phyloP scores from a whole-genome alignment of 306 rosid genomes.

The Fragaria vesca region DNA sequence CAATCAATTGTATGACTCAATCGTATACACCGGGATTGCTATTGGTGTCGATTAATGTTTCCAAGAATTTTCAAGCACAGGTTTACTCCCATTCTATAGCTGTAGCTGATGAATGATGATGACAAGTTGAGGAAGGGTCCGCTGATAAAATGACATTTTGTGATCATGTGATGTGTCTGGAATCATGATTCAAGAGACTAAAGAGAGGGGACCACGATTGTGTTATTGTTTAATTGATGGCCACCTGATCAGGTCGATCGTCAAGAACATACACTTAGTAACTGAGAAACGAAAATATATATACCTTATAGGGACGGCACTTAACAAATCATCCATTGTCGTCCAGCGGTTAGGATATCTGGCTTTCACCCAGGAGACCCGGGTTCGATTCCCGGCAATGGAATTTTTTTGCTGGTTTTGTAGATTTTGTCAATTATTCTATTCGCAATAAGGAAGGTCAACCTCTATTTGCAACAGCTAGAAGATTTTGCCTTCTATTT shows the following conservation, averaged over 20 bases:
- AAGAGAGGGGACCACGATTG: neutral
- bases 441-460: too few species aligned
- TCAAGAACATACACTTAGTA: too few species aligned
- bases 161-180: neutral
- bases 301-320: too few species aligned
- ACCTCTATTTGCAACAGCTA: too few species aligned
- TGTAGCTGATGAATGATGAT: neutral
- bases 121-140: neutral
- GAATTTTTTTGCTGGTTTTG: slow-evolving; percentile 7
- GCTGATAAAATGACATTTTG: neutral
- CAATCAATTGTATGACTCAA: too few species aligned
- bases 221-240: slow-evolving; percentile 2
- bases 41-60: too few species aligned
- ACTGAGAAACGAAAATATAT: too few species aligned
- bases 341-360: slow-evolving; percentile 99
- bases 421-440: too few species aligned
- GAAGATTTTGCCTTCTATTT: too few species aligned
- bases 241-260: neutral
- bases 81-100: neutral
- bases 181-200: neutral
- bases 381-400: slow-evolving; percentile 99
- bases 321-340: slow-evolving; percentile 53
- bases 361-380: slow-evolving; percentile 99
- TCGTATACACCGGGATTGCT: too few species aligned
- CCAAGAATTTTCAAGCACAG: neutral